Evolutionary conservation across 805 yeast species (phyloP).

Genomic region (Kockiozyma suomiensis): DNA sequence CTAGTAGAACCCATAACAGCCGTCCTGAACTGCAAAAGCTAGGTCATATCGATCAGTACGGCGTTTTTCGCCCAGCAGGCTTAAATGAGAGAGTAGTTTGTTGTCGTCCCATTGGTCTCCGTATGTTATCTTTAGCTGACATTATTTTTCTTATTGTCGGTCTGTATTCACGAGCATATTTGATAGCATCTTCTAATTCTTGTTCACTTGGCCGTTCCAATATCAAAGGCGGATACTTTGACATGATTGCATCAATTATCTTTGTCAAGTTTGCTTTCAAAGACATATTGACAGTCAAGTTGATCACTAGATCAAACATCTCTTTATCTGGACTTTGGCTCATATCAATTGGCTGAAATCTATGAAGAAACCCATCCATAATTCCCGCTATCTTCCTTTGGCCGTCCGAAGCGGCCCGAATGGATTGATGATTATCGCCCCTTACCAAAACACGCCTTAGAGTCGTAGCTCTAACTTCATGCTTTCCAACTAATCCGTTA

Average conservation of each 20-base stretch:
- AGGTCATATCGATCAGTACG: no score
- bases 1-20: no score
- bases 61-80: not conserved
- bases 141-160: conserved; percentile 45
- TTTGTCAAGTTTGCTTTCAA: conserved; percentile 53
- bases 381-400: conserved; percentile 58
- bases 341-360: conserved; percentile 64
- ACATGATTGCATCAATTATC: conserved; percentile 42
- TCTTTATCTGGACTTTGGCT: conserved; percentile 57
- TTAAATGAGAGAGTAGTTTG: not conserved
- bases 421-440: conserved; percentile 89
- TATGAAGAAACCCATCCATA: conserved; percentile 69
- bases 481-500: conserved; percentile 18
- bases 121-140: no score
- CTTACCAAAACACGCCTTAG: conserved; percentile 60
- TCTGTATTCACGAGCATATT: conserved; percentile 54
- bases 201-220: not conserved
- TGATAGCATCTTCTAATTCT: conserved; percentile 47
- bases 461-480: conserved; percentile 48
- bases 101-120: not conserved
- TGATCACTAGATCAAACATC: conserved; percentile 64
- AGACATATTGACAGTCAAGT: conserved; percentile 55
- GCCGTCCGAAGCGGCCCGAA: conserved; percentile 56
- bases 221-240: not conserved
- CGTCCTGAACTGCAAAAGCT: no score